Base-by-base conservation (phyloP, 2,329 filamentous ascomycete species). In the Parastagonospora avenae region DNA sequence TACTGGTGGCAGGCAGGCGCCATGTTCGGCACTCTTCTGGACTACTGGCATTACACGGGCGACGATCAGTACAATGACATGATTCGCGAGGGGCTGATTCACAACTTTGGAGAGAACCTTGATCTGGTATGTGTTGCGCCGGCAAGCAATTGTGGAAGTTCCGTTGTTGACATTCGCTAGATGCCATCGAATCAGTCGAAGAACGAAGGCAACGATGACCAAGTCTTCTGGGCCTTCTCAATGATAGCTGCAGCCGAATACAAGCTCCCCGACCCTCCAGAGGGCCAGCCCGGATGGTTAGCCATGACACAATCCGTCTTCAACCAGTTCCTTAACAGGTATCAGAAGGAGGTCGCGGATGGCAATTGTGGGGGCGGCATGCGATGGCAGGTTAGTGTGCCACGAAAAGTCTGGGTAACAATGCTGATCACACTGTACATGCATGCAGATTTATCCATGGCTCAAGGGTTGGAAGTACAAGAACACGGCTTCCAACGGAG, bases 21-120 rank as follows among this genome's bases (percentile, higher is more conserved):
- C 49, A 85, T 92, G 78, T 84, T 83, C 64, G 82, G 81, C 51
- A 79, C 87, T 2, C 77, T 94, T 55, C 80, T 95, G 46, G 89
- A 94, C 64, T 94, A 94, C 71, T 95, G 90, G 89, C 89, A 87
- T 68, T 90, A 91, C 69, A 93, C 90, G 0, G 86, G 86, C 15
- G 89, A 93, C 66, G 76, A 80, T 4, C 80, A 81, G 30, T 94
- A 89, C 76, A 92, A 92, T 68, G 76, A 85, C 12, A 76, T 90
- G 36, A 83, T 85, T 12, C 81, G 80, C 31, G 79, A 89, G 57
- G 70, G 68, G 16, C 42, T 72, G 36, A 59, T 67, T 15, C 60
- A 64, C 50, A 68, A 73, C 40, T 64, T 71, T 36, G 70, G 69
- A 40, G 62, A 64, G 19, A 49, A 67, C n/a, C 45, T 49, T 14